Evolutionary conservation across 495 filamentous ascomycete species (phyloP), one percentile per base, ranked within the genome.

Genomic region (Hypoxylon subgilvum): DNA sequence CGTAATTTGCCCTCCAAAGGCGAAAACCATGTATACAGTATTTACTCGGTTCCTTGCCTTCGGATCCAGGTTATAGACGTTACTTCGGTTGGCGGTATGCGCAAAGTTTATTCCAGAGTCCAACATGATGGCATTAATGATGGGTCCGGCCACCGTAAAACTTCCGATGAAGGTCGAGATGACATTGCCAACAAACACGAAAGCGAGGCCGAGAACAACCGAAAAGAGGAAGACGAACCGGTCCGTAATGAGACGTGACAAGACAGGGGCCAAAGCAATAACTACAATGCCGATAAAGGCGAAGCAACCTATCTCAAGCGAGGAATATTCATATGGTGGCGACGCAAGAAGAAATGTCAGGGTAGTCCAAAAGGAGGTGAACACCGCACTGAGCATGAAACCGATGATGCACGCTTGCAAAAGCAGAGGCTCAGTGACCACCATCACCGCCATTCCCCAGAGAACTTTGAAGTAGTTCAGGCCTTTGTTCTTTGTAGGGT

Each of bases 1-100:
- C 53, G 83, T 84, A 16, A 95, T 69, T 74, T 94, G 90, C 0
- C 90, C 90, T 36, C 79, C 82, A 67, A 92, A 94, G 0, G 80
- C 80, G 8, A 77, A 76, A 2, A 92, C 77, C 90, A 93, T 93
- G 63, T 89, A 96, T 2, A 84, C 86, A 1, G 91, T 94, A 65
- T 96, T 96, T 17, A 92, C 79, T 0, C 91, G 68, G 68, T 92
- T 94, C 17, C 88, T 71, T 2, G 84, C 86, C 56, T 85, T 85
- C 1, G 89, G 86, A 50, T 86, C 84, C 12, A 94, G 82, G 2
- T 72, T 74, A 55, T 90, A 94, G 14, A 96, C 87, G 2, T 84
- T 79, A 0, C 78, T 80, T 0, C 90, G 76, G 58, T 92, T 92
- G 3, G 86, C 88, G 23, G 92, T 87, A 70, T 92, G 87, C 3